These are phyloP conservation scores for Anisodus acutangulus DNA, from an alignment of 257 asterid genomes.

Conservation along the genomic window DNA sequence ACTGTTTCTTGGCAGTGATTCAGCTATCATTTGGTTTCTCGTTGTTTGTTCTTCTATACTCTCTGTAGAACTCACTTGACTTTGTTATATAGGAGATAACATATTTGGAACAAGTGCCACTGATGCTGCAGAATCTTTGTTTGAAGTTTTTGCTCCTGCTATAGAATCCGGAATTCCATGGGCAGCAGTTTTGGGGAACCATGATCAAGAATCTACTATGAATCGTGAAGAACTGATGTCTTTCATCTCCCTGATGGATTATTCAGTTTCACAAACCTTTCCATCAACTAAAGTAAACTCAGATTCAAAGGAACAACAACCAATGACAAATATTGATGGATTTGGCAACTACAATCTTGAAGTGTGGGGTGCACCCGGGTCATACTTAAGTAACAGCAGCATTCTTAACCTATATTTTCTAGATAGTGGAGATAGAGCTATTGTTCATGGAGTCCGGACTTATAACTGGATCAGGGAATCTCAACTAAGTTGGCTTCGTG, in stretches of 20 bases:
- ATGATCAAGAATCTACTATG: conserved; percentile 97
- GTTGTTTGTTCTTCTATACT: not conserved
- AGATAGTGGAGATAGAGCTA: conserved; percentile 91
- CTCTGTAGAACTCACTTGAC: conserved; percentile 21
- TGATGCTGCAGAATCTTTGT: conserved; percentile 94
- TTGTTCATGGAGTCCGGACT: conserved; percentile 67
- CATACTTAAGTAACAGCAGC: conserved; percentile 64
- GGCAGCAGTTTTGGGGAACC: conserved; percentile 96
- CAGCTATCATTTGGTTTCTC: not conserved
- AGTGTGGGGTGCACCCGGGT: conserved; percentile 79
- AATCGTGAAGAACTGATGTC: conserved; percentile 86
- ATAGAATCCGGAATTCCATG: conserved; percentile 76
- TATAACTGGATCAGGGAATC: conserved; percentile 96
- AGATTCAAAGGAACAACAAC: conserved; percentile 37
- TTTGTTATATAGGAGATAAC: conserved; percentile 71
- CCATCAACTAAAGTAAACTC: conserved; percentile 56
- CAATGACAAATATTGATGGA: conserved; percentile 59
- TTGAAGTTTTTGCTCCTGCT: conserved; percentile 72
- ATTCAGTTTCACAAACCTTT: conserved; percentile 74
- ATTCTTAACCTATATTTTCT: conserved; percentile 81
- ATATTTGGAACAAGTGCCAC: conserved; percentile 81
- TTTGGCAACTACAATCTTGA: conserved; percentile 83
- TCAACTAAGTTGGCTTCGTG: conserved; percentile 83
- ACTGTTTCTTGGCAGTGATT: not conserved
- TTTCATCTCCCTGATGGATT: conserved; percentile 93